Evolutionary conservation across 805 yeast genomes (phyloP), one percentile per base, ranked within the genome.

Genomic region (Sungouiozyma intestinalis): DNA sequence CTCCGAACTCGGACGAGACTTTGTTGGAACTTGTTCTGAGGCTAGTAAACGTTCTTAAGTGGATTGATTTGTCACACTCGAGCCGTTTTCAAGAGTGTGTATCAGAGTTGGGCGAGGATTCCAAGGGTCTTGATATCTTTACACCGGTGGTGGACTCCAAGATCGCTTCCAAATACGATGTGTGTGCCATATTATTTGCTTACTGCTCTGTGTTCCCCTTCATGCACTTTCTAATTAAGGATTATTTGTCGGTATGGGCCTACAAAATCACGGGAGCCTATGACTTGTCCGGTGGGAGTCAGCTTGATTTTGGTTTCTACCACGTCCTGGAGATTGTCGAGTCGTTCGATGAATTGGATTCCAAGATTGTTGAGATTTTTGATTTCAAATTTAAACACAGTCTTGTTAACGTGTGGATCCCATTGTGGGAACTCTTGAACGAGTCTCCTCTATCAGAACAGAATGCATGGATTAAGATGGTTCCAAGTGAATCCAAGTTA

Each of bases 351-450:
- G 40, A 35, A 13, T 35, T 54, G 24, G 41, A 43, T 15, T 32
- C 44, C 16, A 29, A 44, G 8, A 17, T 45, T 11, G 36, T 53
- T 20, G 19, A 38, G 13, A 47, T 42, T 38, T 31, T 47, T 15
- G 31, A 48, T 7, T 41, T 50, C 19, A 35, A 44, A 7, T 45
- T 55, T 16, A 45, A 43, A 3, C 27, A 39, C 11, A 42, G 38
- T 16, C 36, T 57, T 33, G 33, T 43, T 5, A 34, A 44, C 16
- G 16, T 36, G 3, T 57, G 62, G 62, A 27, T 52, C 7, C 60
- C 58, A 1, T 35, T 42, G 6, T 57, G 60, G 60, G 34, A 41
- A 16, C 21, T 18, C 11, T 39, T 32, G 18, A 19, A 18, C 7
- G 33, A 41, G 21, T 16, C 40, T 6, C 19, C 33, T 11, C 15